A percentile compares a stretch with the other conserved stretches of the same genome.
Conservation (phyloP, 148 eudicot genomes). For the Silene conica region DNA sequence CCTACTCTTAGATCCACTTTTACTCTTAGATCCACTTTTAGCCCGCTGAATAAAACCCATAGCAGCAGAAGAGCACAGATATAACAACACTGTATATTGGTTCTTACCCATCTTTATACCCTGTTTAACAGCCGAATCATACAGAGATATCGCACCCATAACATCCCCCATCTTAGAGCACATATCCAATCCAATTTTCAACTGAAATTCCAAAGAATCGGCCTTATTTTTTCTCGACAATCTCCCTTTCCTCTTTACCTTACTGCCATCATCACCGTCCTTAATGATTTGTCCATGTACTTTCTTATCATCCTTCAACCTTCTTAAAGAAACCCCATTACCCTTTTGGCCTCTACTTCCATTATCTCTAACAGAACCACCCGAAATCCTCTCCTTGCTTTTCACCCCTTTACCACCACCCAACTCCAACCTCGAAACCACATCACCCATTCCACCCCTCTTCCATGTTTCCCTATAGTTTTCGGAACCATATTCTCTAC, state of each 20-base stretch:
- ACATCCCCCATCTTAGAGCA: constrained; percentile 81
- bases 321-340: constrained; percentile 25
- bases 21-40: constrained; percentile 59
- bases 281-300: constrained; percentile 10
- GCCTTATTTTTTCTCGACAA: constrained; percentile 37
- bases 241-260: constrained; percentile 36
- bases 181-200: constrained; percentile 59
- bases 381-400: constrained; percentile 22
- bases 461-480: constrained; percentile 11
- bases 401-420: constrained; percentile 22
- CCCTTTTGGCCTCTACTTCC: constrained; percentile 28
- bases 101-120: constrained; percentile 52
- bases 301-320: constrained; percentile 20
- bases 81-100: constrained; percentile 67
- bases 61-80: constrained; percentile 93
- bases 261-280: constrained; percentile 12
- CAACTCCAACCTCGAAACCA: constrained; percentile 21
- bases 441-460: neutral
- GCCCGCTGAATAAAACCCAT: constrained; percentile 67
- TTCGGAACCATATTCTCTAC: constrained; percentile 7
- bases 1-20: constrained; percentile 59
- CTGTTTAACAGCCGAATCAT: constrained; percentile 52
- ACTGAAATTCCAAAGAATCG: constrained; percentile 30
- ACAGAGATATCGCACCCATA: constrained; percentile 67
- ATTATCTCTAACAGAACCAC: constrained; percentile 19